Base-by-base conservation (phyloP, 2,329 filamentous ascomycete genomes). In the Fusarium domesticum region DNA sequence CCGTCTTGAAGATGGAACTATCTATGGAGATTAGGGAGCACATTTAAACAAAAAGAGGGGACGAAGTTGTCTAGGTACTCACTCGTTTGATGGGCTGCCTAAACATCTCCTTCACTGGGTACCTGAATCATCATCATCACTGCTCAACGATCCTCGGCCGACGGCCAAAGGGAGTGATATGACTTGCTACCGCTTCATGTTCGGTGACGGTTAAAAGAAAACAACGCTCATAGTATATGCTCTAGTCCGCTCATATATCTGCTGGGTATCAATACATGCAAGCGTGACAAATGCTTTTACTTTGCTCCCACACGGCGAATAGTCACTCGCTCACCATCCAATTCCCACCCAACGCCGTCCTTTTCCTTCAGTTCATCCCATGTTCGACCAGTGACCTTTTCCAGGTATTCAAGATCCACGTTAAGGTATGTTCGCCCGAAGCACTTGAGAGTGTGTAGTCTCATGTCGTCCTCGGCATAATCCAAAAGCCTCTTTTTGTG, bases 341-440 rank as follows among this genome's bases (percentile, higher is more conserved):
- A 71, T 60, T 90, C 81, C 93, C 93, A 98, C 0, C 90, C 90
- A 2, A 97, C 85, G 3, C 83, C 83, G 60, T 88, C 82, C 53
- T 79, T 73, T 25, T 78, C 75, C 45, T 70, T 77, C 60, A 97
- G 69, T 39, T 81, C 80, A 10, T 80, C 74, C 90, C 92, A 98
- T n/a, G 69, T 72, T 55, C 78, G 73, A 37, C 81, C 82, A 5
- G 86, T 77, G 45, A 80, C 76, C 61, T 75, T 77, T 68, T 93
- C 87, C 39, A 96, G 68, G 64, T 84, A 89, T 4, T 62, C 63
- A 46, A 78, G 66, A 41, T 89, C 87, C 7, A 89, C 84, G 16
- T 71, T 80, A 53, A 96, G 69, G 65, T 98, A 98, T 5, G 85
- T 79, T 60, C 83, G 80, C 1, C 89, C 90, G 42, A 97, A 79